Base-by-base conservation (phyloP, 176 grass and related monocot genomes). In the Musa schizocarpa region DNA sequence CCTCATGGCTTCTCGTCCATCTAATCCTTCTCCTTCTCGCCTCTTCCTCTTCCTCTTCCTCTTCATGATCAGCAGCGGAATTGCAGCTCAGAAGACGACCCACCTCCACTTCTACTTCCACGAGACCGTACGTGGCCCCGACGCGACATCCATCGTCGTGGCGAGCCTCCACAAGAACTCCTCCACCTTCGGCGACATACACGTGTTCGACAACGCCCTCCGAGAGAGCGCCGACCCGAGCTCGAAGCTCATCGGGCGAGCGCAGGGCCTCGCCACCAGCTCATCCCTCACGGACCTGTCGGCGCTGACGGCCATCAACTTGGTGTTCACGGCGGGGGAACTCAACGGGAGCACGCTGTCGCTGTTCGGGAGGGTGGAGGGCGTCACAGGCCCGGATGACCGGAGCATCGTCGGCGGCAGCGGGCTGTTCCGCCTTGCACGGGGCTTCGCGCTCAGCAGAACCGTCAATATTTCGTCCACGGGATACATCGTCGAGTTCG, bases 51-150 rank as follows among this genome's bases (percentile, higher is more conserved):
- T 12, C n/a, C 51, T 53, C 48, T 57, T 57, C 54, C 54, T 57
- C 54, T 12, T 57, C 54, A 0, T 6, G 7, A 9, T 1, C 27
- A 16, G 49, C 70, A 21, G 12, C 20, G 52, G 25, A 21, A 1
- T 5, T 13, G 29, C 64, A 11, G 1, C 19, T 26, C n/a, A 75
- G 57, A 52, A 81, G 56, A 59, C 65, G 5, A 82, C 64, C 9
- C 63, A 76, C 73, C 48, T 77, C 22, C 71, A 71, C 66, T 76
- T 82, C 52, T 82, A 56, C 74, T 82, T 82, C 81, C 81, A 82
- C 63, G 81, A 77, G 62, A 82, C 68, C 48, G 16, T 57, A 61
- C 22, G 20, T 5, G 80, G 80, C 8, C 64, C 73, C 9, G 66
- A 26, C 13, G 17, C 76, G 53, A 82, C 80, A 48, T 76, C 73